These are phyloP conservation scores for Hypoxylon trugodes DNA, from an alignment of 495 filamentous ascomycete species.

Conservation along the genomic window DNA sequence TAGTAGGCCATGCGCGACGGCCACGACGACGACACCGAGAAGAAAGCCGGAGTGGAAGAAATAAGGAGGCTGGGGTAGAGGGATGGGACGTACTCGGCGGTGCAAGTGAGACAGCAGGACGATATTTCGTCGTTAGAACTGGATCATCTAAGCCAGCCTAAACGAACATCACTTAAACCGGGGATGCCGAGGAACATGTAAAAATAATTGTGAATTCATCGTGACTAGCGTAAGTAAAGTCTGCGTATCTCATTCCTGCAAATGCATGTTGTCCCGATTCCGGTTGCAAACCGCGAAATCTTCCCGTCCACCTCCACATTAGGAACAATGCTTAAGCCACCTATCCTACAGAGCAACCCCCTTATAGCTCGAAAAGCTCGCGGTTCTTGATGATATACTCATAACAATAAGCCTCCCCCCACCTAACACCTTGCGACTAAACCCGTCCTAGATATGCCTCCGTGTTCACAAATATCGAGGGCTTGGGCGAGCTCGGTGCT, in stretches of 20 bases:
- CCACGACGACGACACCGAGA: slow-evolving; percentile 50
- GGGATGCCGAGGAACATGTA: slow-evolving; percentile 1
- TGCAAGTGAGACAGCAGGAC: slow-evolving; percentile 71
- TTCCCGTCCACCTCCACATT: neutral
- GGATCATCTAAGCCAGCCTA: slow-evolving; percentile 33
- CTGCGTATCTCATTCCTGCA: neutral
- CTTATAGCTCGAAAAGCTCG: neutral
- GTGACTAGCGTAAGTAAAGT: slow-evolving; percentile 14
- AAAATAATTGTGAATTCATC: neutral
- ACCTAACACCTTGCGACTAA: no score
- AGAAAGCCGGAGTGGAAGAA: slow-evolving; percentile 3
- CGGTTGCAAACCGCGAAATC: neutral
- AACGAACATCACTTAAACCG: neutral
- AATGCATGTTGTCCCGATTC: neutral
- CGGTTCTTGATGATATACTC: neutral
- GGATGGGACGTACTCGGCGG: slow-evolving; percentile 74
- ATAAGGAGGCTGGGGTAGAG: slow-evolving; percentile 49
- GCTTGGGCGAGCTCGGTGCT: neutral
- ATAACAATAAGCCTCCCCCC: neutral
- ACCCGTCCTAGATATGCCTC: neutral
- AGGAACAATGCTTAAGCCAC: slow-evolving; percentile 16
- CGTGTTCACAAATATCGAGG: neutral
- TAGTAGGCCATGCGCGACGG: slow-evolving; percentile 53
- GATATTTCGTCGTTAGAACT: slow-evolving; percentile 83
- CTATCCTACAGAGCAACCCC: slow-evolving; percentile 3